Evolutionary conservation across 2,329 filamentous ascomycete genomes (phyloP), one percentile per base, ranked within the genome.

Genomic region (Pseudogymnoascus sp.): DNA sequence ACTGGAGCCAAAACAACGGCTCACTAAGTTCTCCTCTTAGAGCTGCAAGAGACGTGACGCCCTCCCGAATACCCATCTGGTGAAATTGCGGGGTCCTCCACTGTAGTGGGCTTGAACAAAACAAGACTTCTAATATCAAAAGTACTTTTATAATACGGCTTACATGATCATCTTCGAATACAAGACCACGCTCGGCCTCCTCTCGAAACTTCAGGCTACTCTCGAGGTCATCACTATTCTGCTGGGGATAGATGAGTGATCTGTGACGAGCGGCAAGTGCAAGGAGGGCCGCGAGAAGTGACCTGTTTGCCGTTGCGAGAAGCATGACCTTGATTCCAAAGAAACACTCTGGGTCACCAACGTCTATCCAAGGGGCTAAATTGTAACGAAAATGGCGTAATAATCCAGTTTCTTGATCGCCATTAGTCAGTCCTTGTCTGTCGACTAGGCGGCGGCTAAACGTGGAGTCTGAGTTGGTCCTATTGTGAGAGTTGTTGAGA

Each of bases 381-480:
- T 63, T 34, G 36, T 63, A 63, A 18, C 61, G 61, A 44, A 60
- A 63, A 31, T 37, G 34, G 18, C 25, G 46, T 18, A 63, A 36
- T n/a, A 63, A 34, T 11, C 36, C 37, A 36, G 37, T 44, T 34
- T 59, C 61, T 18, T 38, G 28, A 21, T 14, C 46, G 44, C 36
- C 44, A 28, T 62, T 53, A 46, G 38, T 8, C 34, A 59, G 40
- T 42, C 16, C 40, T 42, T 21, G 40, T 21, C 40, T 16, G 31
- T 61, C 66, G 14, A 70, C 25, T 36, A 69, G 66, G 2, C 68
- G 65, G 5, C 68, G 69, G 36, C 69, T 71, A 16, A 67, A 50
- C 8, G 62, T 37, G n/a, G 70, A 61, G 5, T 70, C 62, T 11
- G 69, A 65, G 11, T 69, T 64, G 7, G 67, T 68, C 5, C 65